A percentile compares a stretch with the other conserved stretches of the same genome.
These are phyloP conservation scores for Aspergillus bridgeri DNA, from an alignment of 495 filamentous ascomycete genomes.

Conservation along the genomic window DNA sequence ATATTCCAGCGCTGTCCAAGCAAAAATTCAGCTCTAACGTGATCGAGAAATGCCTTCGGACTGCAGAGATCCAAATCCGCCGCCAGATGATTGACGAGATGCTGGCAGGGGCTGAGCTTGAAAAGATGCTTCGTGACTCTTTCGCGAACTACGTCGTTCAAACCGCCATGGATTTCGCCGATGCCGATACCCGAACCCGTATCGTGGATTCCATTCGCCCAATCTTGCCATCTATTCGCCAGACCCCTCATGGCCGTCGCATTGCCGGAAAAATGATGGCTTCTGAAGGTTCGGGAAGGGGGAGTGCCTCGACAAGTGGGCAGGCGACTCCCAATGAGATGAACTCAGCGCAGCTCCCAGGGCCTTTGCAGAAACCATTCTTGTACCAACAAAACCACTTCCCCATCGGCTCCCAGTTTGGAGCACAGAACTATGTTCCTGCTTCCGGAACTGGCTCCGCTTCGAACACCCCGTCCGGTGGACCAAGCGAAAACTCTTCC, in stretches of 20 bases:
- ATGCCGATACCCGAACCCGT: conserved; percentile 61
- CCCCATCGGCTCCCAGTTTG: conserved; percentile 24
- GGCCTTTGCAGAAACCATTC: conserved; percentile 32
- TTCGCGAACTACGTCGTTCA: conserved; percentile 98
- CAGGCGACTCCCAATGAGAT: conserved; percentile 41
- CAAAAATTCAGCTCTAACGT: conserved; percentile 99
- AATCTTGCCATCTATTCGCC: conserved; percentile 72
- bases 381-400: conserved; percentile 30
- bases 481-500: conserved; percentile 27
- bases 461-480: conserved; percentile 30
- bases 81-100: conserved; percentile 84
- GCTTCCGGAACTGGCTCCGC: conserved; percentile 28
- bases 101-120: conserved; percentile 68
- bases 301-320: conserved; percentile 33
- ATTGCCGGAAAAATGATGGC: conserved; percentile 77
- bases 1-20: conserved; percentile 75
- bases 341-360: conserved; percentile 31
- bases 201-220: conserved; percentile 83
- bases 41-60: conserved; percentile 94
- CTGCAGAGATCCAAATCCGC: conserved; percentile 62
- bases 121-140: conserved; percentile 80
- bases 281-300: conserved; percentile 34
- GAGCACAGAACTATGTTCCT: conserved; percentile 25
- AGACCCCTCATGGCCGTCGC: conserved; percentile 89
- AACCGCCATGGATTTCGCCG: conserved; percentile 86